phyloP scores from a whole-genome alignment of 148 eudicot genomes.

The Chenopodium quinoa region DNA sequence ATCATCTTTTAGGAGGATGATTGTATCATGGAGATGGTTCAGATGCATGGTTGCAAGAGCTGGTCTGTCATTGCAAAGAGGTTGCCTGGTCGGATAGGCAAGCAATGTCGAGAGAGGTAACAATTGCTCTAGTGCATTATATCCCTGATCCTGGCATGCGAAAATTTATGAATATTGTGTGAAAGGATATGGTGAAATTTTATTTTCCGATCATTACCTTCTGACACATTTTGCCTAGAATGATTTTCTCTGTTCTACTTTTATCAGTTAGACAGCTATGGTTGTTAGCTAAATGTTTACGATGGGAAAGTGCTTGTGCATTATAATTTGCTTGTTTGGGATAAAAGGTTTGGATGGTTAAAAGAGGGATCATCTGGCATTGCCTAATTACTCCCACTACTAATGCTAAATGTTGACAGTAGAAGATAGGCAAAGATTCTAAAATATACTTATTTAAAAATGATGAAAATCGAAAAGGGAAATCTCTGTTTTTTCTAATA shows the following conservation, averaged over 20 bases:
- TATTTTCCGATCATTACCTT: not conserved
- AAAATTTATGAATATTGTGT: not conserved
- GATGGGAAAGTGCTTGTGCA: not conserved
- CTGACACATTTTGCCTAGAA: not conserved
- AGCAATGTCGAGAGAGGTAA: constrained; percentile 96
- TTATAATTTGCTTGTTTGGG: not conserved
- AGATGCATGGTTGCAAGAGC: constrained; percentile 60
- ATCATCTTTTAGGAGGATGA: constrained; percentile 70
- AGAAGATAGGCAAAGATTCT: not conserved
- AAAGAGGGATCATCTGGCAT: not conserved
- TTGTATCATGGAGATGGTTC: constrained; percentile 54
- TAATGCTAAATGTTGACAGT: not conserved
- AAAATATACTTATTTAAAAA: no score
- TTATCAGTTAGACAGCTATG: not conserved
- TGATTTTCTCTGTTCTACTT: not conserved
- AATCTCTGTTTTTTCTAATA: not conserved
- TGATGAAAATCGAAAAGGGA: not conserved
- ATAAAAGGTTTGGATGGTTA: not conserved
- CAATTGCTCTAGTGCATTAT: not conserved
- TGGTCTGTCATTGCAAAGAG: constrained; percentile 82
- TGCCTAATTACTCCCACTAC: not conserved
- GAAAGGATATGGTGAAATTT: not conserved
- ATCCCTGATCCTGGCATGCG: not conserved
- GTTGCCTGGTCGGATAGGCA: constrained; percentile 87
- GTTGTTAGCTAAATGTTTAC: not conserved